Evolutionary conservation across 768 basidiomycete genomes (phyloP), one percentile per base, ranked within the genome.

Genomic region (Trametes cingulata): DNA sequence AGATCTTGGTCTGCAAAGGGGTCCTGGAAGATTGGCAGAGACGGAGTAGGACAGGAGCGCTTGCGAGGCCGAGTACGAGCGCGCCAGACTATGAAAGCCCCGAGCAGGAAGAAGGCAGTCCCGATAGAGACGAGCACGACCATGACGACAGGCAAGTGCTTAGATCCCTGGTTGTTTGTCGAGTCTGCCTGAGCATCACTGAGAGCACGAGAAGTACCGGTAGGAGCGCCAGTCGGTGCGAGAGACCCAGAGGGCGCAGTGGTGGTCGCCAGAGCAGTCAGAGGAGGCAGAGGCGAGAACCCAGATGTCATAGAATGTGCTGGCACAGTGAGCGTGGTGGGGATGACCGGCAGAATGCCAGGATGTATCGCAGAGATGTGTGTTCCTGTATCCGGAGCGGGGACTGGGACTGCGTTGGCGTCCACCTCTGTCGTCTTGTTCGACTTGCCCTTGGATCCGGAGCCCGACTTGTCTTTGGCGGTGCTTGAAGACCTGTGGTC

Each of bases 21-120:
- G 39, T 88, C 84, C 58, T 87, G 84, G 13, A 87, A 75, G 47
- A 89, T 86, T 0, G 89, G 90, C n/a, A 87, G 77, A 29, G 89
- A 91, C 3, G 88, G 90, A n/a, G 78, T 85, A 6, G 84, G 87
- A 19, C 78, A 82, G n/a, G 74, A 75, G 47, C 78, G 81, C 39
- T 79, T 79, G 19, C 74, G 76, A 22, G 84, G 86, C 27, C 81
- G 80, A 57, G 72, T 72, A 52, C 80, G 80, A 60, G 82, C 68
- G 59, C 76, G 83, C 61, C 79, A 66, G 14, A 82, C 58, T 53
- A 88, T 70, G 58, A 80, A 75, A 36, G 82, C 55, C 15, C 80
- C 80, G 2, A 85, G 65, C 25, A 87, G 63, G 10, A 84, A 62
- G 63, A 82, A 76, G 14, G 75, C 76, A 56, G 78, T 76, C 5